Evolutionary conservation across 2,329 filamentous ascomycete species (phyloP).

Genomic region (Ilyonectria robusta): DNA sequence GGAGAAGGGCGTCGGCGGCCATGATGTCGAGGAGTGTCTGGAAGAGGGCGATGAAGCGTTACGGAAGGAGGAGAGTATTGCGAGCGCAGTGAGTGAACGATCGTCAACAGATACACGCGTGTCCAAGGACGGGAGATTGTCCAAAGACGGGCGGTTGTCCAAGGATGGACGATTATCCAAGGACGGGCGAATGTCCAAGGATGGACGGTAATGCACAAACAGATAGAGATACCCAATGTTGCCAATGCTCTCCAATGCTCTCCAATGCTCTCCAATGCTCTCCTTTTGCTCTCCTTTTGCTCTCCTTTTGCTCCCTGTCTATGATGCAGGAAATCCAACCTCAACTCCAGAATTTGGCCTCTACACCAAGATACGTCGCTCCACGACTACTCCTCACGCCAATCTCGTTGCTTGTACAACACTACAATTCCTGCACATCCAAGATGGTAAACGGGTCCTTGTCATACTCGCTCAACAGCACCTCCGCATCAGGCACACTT

Average conservation of each 20-base stretch:
- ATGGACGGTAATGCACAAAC: conserved; percentile 30
- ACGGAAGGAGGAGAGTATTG: conserved; percentile 38
- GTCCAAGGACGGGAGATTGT: conserved; percentile 35
- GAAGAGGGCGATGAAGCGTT: conserved; percentile 69
- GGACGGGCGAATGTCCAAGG: conserved; percentile 37
- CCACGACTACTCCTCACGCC: background rate
- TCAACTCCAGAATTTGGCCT: conserved; percentile 19
- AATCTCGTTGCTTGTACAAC: conserved; percentile 14
- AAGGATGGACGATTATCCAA: conserved; percentile 39
- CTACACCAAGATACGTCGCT: conserved; percentile 4
- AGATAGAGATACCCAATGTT: conserved; percentile 41
- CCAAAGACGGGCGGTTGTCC: conserved; percentile 38
- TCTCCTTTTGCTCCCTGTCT: background rate
- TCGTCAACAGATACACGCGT: conserved; percentile 38
- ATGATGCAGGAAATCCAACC: background rate
- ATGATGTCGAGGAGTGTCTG: conserved; percentile 67
- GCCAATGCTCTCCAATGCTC: conserved; percentile 12
- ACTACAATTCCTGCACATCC: conserved; percentile 59
- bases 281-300: background rate
- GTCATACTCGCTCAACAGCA: conserved; percentile 85
- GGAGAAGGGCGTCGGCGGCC: conserved; percentile 67
- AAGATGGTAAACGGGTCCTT: conserved; percentile 90
- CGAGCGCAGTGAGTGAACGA: conserved; percentile 37
- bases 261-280: conserved; percentile 6
- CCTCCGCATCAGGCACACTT: conserved; percentile 66